phyloP scores from a whole-genome alignment of 805 yeast species.

The Kodamaea nitidulidarum region DNA sequence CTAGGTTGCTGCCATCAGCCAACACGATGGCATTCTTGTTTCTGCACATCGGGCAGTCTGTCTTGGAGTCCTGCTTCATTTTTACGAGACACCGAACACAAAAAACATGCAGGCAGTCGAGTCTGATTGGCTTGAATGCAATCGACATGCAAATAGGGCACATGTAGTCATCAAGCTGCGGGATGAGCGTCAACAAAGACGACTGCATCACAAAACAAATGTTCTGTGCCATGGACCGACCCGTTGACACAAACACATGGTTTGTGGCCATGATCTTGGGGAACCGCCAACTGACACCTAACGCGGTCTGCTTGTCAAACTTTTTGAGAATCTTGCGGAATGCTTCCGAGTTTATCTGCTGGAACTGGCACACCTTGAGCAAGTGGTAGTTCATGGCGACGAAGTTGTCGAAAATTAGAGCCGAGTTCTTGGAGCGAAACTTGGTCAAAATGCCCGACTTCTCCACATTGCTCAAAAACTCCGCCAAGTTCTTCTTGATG shows the following conservation, averaged over 20 bases:
- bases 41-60: conserved; percentile 67
- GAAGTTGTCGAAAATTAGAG: conserved; percentile 46
- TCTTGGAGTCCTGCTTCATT: conserved; percentile 53
- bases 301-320: conserved; percentile 67
- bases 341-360: conserved; percentile 59
- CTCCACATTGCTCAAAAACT: conserved; percentile 39
- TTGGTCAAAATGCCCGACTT: conserved; percentile 31
- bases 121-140: conserved; percentile 67
- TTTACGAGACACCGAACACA: conserved; percentile 72
- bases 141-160: conserved; percentile 71
- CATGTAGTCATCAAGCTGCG: conserved; percentile 71
- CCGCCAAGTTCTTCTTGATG: conserved; percentile 40
- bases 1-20: conserved; percentile 62
- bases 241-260: conserved; percentile 38
- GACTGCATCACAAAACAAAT: conserved; percentile 54
- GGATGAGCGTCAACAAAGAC: conserved; percentile 53
- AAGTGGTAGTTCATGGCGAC: conserved; percentile 50
- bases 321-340: conserved; percentile 66
- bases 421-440: conserved; percentile 46
- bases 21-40: conserved; percentile 45
- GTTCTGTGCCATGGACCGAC: conserved; percentile 49
- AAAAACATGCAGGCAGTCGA: conserved; percentile 63
- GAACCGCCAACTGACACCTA: conserved; percentile 44
- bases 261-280: conserved; percentile 42
- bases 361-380: conserved; percentile 55